phyloP scores from a whole-genome alignment of 805 yeast genomes.

The Dipodascopsis uninucleata region DNA sequence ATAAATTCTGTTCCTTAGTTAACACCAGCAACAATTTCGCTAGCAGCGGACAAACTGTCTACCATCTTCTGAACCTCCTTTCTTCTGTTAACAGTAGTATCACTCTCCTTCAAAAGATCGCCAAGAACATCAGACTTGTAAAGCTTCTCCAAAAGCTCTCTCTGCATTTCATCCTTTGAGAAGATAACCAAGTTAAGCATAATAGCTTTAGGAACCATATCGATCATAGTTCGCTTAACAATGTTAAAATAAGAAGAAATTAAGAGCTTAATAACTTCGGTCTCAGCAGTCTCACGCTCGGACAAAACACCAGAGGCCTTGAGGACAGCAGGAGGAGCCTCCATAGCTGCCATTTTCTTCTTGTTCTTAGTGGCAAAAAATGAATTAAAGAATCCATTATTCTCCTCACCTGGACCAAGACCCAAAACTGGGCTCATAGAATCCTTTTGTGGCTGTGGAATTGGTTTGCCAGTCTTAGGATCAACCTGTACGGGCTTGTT shows the following conservation, averaged over 20 bases:
- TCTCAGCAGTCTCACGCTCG: slow-evolving; percentile 93
- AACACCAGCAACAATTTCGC: slow-evolving; percentile 68
- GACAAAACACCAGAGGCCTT: slow-evolving; percentile 90
- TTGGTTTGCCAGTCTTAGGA: slow-evolving; percentile 85
- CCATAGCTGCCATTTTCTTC: slow-evolving; percentile 91
- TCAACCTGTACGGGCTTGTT: slow-evolving; percentile 72
- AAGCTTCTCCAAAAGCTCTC: slow-evolving; percentile 78
- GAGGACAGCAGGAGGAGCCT: slow-evolving; percentile 93
- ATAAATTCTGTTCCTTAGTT: no score
- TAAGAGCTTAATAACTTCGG: slow-evolving; percentile 91
- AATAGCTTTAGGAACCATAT: slow-evolving; percentile 90
- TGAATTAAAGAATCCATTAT: slow-evolving; percentile 89
- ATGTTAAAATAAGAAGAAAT: slow-evolving; percentile 87
- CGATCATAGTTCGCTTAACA: slow-evolving; percentile 90
- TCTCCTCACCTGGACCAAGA: slow-evolving; percentile 45
- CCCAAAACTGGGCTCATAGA: slow-evolving; percentile 29
- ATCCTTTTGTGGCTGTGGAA: slow-evolving; percentile 36
- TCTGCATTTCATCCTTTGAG: slow-evolving; percentile 81
- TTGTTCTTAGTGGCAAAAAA: slow-evolving; percentile 89
- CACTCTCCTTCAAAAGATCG: slow-evolving; percentile 85
- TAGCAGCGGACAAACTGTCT: slow-evolving; percentile 81
- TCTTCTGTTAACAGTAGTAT: slow-evolving; percentile 86
- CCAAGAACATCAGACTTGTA: slow-evolving; percentile 68
- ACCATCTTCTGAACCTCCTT: slow-evolving; percentile 95
- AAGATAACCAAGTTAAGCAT: slow-evolving; percentile 85